A percentile compares a stretch with the other conserved stretches of the same genome.
phyloP scores from a whole-genome alignment of 2,329 filamentous ascomycete genomes.

The Elsinoe australis region DNA sequence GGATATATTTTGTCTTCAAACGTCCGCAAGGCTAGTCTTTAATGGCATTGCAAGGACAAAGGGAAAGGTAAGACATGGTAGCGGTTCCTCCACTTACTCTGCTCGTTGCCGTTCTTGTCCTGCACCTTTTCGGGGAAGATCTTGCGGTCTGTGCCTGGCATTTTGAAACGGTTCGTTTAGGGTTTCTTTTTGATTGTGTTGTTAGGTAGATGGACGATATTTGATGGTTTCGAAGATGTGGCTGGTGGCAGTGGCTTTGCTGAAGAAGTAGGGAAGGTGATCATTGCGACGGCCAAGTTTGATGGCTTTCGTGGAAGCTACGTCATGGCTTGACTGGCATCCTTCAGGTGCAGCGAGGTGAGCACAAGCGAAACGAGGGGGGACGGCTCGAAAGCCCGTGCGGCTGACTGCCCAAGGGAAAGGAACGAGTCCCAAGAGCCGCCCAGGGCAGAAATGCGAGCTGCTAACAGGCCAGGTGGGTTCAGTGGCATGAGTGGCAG shows the following conservation, averaged over 20 bases:
- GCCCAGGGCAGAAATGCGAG: too few relatives aligned
- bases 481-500: neutral
- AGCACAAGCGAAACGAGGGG: neutral
- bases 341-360: neutral
- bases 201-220: neutral
- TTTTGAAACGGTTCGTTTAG: slow-evolving; percentile 15
- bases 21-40: too few relatives aligned
- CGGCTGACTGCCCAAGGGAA: neutral
- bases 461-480: neutral
- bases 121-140: slow-evolving; percentile 22
- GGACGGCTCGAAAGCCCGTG: neutral
- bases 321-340: neutral
- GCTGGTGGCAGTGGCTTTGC: neutral
- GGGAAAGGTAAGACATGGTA: neutral
- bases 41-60: too few relatives aligned
- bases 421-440: neutral
- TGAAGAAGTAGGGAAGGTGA: neutral
- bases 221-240: neutral
- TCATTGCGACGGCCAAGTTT: neutral
- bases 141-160: slow-evolving; percentile 25
- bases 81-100: slow-evolving; percentile 17
- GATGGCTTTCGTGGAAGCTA: neutral
- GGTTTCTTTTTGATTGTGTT: neutral
- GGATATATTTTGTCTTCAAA: too few relatives aligned
- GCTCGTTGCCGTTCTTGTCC: slow-evolving; percentile 19